These are phyloP conservation scores for Royoungia palumana DNA, from an alignment of 768 basidiomycete genomes.

Conservation along the genomic window DNA sequence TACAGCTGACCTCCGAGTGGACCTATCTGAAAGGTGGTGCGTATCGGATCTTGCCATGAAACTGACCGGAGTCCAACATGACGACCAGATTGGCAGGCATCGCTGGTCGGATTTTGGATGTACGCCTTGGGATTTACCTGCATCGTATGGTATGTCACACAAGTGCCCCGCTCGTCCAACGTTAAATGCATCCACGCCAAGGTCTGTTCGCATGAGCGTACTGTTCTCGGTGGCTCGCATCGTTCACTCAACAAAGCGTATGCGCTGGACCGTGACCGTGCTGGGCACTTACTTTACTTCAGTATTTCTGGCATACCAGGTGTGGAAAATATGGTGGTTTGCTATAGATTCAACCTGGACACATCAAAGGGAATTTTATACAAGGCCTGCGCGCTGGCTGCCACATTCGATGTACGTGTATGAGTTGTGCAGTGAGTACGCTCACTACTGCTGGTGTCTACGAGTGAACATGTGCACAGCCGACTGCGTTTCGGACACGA, in stretches of 20 bases:
- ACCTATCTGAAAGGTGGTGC: constrained; percentile 15
- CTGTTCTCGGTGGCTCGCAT: constrained; percentile 21
- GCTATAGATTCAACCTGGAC: constrained; percentile 7
- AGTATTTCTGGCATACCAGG: constrained; percentile 5
- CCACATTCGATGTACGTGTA: constrained; percentile 5
- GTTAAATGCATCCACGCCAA: constrained; percentile 3
- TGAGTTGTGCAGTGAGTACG: constrained; percentile 15
- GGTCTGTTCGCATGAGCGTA: constrained; percentile 23
- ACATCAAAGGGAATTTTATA: neutral
- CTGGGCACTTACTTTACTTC: constrained; percentile 9
- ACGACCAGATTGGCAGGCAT: constrained; percentile 3
- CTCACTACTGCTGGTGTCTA: neutral
- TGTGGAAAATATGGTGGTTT: constrained; percentile 12
- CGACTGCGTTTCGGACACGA: constrained; percentile 20
- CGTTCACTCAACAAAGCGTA: constrained; percentile 6
- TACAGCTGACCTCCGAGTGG: constrained; percentile 11
- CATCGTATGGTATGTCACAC: constrained; percentile 15
- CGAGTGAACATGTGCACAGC: constrained; percentile 10
- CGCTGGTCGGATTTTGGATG: constrained; percentile 14
- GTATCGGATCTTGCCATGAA: neutral
- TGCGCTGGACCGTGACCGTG: constrained; percentile 7
- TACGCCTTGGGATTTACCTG: constrained; percentile 1
- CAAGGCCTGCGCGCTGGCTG: neutral
- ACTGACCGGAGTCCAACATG: neutral
- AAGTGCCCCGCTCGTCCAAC: neutral